Conservation (phyloP, 192 early-diverging fungal genomes). For the Podila epicladia region DNA sequence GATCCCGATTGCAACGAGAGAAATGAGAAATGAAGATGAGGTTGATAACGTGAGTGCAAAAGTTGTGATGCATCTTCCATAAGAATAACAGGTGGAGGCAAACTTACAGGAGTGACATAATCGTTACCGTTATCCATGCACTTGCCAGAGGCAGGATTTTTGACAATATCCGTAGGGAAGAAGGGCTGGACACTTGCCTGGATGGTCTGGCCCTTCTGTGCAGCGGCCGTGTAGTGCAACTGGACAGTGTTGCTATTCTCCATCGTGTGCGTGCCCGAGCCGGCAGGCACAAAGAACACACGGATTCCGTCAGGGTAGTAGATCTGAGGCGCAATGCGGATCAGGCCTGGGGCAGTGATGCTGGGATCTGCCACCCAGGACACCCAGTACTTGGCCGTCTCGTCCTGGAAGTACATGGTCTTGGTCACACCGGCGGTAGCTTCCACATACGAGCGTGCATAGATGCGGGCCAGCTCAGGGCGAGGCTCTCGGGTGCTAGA, state of each 20-base stretch:
- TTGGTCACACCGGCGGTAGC: slow-evolving; percentile 51
- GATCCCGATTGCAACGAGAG: not conserved
- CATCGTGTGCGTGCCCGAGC: slow-evolving; percentile 35
- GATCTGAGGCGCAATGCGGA: slow-evolving; percentile 30
- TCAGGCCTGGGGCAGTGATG: slow-evolving; percentile 46
- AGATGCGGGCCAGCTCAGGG: slow-evolving; percentile 31
- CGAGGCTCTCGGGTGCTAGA: slow-evolving; percentile 6
- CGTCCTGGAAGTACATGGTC: slow-evolving; percentile 47
- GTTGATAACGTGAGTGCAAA: not conserved
- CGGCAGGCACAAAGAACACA: slow-evolving; percentile 44
- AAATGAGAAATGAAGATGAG: not conserved
- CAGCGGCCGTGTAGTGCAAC: slow-evolving; percentile 17
- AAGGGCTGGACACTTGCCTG: slow-evolving; percentile 47
- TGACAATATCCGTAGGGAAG: slow-evolving; percentile 47
- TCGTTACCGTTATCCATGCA: slow-evolving; percentile 29
- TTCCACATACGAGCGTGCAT: slow-evolving; percentile 53
- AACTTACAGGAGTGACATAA: slow-evolving; percentile 25
- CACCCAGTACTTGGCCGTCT: slow-evolving; percentile 47
- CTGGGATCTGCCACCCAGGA: slow-evolving; percentile 37
- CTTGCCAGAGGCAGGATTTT: slow-evolving; percentile 25
- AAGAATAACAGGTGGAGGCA: not conserved
- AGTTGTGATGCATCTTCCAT: not conserved
- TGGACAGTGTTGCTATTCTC: slow-evolving; percentile 29
- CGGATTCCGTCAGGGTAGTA: slow-evolving; percentile 55
- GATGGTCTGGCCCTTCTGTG: slow-evolving; percentile 31